These are phyloP conservation scores for Tritrichomonas musculus DNA, from an alignment of 208 protist genomes.

Conservation along the genomic window DNA sequence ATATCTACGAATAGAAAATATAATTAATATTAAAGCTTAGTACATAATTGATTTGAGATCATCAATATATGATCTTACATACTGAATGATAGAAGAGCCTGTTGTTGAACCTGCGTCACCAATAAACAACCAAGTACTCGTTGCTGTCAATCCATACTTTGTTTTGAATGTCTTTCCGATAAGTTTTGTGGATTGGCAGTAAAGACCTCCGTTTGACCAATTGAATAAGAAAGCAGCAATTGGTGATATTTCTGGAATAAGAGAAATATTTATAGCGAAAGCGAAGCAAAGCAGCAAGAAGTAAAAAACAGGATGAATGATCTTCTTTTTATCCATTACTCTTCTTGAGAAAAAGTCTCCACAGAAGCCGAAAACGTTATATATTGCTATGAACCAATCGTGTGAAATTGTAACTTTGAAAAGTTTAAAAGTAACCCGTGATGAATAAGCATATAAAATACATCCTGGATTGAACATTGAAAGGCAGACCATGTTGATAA, in stretches of 20 bases:
- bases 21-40: background rate
- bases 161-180: background rate
- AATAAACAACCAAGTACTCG: conserved; percentile 3
- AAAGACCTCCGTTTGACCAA: conserved; percentile 6
- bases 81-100: background rate
- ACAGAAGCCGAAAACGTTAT: background rate
- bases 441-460: background rate
- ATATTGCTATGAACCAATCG: background rate
- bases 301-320: background rate
- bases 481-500: conserved; percentile 2
- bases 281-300: background rate
- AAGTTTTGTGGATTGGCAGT: background rate
- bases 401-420: background rate
- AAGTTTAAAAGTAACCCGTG: background rate
- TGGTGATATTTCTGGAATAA: background rate
- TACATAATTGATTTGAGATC: background rate
- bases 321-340: conserved; percentile 17
- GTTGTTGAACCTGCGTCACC: background rate
- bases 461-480: background rate
- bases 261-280: background rate
- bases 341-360: background rate
- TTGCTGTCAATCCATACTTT: background rate
- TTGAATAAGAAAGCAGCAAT: background rate
- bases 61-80: background rate
- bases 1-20: no score